Percentiles rank a stretch among this genome's conserved stretches.
Evolutionary conservation across 176 grass and related monocot genomes (phyloP).

Genomic region (barley (Hordeum vulgare)): MorexV3_pseudomolecules_assembly NC_058518.1:472352341-472352840

Average conservation of each 20-base stretch:
- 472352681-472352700: conserved; percentile 85
- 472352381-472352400: conserved; percentile 23
- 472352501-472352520: conserved; percentile 17
- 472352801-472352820: conserved; percentile 52
- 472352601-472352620: conserved; percentile 86
- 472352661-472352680: conserved; percentile 58
- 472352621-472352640: conserved; percentile 57
- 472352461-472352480: conserved; percentile 53
- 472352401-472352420: conserved; percentile 41
- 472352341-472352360: not conserved
- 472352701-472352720: conserved; percentile 14
- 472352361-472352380: conserved; percentile 39
- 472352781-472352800: conserved; percentile 53
- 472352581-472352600: conserved; percentile 44
- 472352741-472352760: conserved; percentile 25
- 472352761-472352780: conserved; percentile 52
- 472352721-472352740: conserved; percentile 28
- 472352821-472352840: conserved; percentile 67
- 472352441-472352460: conserved; percentile 42
- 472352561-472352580: conserved; percentile 40
- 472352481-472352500: conserved; percentile 10
- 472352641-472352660: conserved; percentile 50
- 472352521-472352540: conserved; percentile 43
- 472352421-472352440: conserved; percentile 42
- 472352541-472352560: conserved; percentile 40